phyloP scores from a whole-genome alignment of 108 stramenopile species.

The Cyclotella kingstonii region DNA sequence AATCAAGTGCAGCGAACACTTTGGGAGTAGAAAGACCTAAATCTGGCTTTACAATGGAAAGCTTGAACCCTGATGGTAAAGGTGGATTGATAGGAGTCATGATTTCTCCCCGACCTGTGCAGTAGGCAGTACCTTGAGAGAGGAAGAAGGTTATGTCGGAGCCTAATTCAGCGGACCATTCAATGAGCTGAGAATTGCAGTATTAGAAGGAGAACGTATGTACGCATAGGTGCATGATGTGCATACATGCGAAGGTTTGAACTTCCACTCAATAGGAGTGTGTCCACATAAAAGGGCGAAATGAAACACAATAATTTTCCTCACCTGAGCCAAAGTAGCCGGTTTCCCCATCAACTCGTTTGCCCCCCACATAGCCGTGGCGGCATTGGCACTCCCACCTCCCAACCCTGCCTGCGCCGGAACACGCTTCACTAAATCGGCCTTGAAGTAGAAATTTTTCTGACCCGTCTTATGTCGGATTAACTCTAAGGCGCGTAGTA shows the following conservation, averaged over 20 bases:
- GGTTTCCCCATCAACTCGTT: slow-evolving; percentile 89
- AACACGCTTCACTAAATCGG: slow-evolving; percentile 84
- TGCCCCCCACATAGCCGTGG: slow-evolving; percentile 92
- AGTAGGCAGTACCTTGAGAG: slow-evolving; percentile 91
- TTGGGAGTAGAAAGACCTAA: slow-evolving; percentile 89
- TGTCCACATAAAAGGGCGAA: not conserved
- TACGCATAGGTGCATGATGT: too few relatives aligned
- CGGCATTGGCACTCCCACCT: slow-evolving; percentile 93
- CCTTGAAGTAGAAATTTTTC: slow-evolving; percentile 51
- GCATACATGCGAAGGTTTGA: not conserved
- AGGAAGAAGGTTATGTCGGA: slow-evolving; percentile 97
- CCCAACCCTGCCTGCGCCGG: slow-evolving; percentile 95
- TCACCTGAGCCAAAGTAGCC: slow-evolving; percentile 72
- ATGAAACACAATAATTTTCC: slow-evolving; percentile 2
- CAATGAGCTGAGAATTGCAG: slow-evolving; percentile 65
- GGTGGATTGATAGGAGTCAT: slow-evolving; percentile 86
- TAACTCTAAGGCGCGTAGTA: slow-evolving; percentile 84
- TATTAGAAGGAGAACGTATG: too few relatives aligned
- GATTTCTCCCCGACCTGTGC: slow-evolving; percentile 94
- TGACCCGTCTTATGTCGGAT: slow-evolving; percentile 82
- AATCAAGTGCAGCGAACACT: slow-evolving; percentile 89
- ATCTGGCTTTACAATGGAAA: slow-evolving; percentile 86
- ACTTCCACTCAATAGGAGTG: not conserved
- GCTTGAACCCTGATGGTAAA: slow-evolving; percentile 54
- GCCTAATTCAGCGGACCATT: slow-evolving; percentile 91